Evolutionary conservation across 2,329 filamentous ascomycete genomes (phyloP).

Genomic region (Cryphonectria naterciae): DNA sequence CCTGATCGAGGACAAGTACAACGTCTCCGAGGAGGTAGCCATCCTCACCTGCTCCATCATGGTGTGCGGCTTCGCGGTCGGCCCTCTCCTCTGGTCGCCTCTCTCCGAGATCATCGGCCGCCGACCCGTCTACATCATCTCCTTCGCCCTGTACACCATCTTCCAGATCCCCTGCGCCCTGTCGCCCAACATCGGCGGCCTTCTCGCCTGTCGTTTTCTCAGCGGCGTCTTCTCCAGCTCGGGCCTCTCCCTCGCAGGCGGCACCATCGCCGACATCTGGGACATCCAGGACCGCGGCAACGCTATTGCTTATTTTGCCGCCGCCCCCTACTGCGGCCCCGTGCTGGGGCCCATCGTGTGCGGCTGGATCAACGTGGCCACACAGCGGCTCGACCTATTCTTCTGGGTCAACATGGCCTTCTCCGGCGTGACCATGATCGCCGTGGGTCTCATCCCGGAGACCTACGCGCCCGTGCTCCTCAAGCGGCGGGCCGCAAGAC

Average conservation of each 20-base stretch:
- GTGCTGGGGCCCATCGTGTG: conserved; percentile 46
- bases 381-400: conserved; percentile 49
- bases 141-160: conserved; percentile 14
- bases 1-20: conserved; percentile 9
- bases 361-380: conserved; percentile 42
- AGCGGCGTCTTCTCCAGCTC: conserved; percentile 53
- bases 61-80: conserved; percentile 52
- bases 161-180: conserved; percentile 17
- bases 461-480: conserved; percentile 45
- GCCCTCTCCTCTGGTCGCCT: conserved; percentile 49
- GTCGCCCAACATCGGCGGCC: conserved; percentile 28
- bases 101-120: conserved; percentile 51
- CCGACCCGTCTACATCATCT: conserved; percentile 14
- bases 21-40: conserved; percentile 7
- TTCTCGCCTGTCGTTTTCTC: conserved; percentile 52
- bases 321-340: conserved; percentile 44
- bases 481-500: not conserved
- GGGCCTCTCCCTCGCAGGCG: conserved; percentile 50
- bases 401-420: conserved; percentile 44
- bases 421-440: conserved; percentile 3
- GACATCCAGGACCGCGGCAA: conserved; percentile 48
- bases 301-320: conserved; percentile 42
- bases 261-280: conserved; percentile 53
- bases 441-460: conserved; percentile 41
- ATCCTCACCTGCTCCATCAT: conserved; percentile 13